Evolutionary conservation across 345 rosid species (phyloP), one percentile per base, ranked within the genome.

Genomic region (Alliaria petiolata): DNA sequence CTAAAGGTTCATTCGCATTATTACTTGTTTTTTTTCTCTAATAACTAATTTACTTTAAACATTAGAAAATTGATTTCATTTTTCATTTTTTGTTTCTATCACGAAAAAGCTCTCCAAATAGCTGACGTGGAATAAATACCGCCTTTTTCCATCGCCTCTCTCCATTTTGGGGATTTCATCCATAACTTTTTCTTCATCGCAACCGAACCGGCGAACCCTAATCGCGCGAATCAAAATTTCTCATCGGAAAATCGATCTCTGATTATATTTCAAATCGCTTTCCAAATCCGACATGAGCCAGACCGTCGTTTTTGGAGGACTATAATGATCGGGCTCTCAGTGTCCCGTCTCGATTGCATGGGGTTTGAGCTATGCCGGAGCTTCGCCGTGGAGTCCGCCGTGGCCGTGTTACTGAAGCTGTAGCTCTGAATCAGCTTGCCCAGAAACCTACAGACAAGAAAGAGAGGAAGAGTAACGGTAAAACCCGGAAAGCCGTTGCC

Each of bases 331-430:
- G 70, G 74, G 43, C 63, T 64, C 38, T 54, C 74, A 39, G 71
- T 73, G 72, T 78, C 71, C 45, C 79, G 81, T 82, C 74, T 77
- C 59, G 83, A 71, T 86, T 90, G 92, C 83, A 86, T 87, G 85
- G 91, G 87, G 88, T 74, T 78, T 83, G 85, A 79, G 89, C 77
- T 76, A 95, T 95, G 97, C 97, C 97, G 65, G 91, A 84, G 84
- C 93, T 85, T 83, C 95, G 91, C 80, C 83, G 86, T 70, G 90
- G 90, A 79, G 87, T 81, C 49, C 92, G 93, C 79, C 81, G 86
- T 74, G 87, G 87, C 74, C 88, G 87, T 80, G 76, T 76, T 60
- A 62, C 75, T 39, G 46, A 79, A 53, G 75, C 79, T 12, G 68
- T 55, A 51, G 80, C 66, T 67, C 35, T 12, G 39, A 80, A 28